Conservation (phyloP, 768 basidiomycete species). For the Sutorius australiensis region DNA sequence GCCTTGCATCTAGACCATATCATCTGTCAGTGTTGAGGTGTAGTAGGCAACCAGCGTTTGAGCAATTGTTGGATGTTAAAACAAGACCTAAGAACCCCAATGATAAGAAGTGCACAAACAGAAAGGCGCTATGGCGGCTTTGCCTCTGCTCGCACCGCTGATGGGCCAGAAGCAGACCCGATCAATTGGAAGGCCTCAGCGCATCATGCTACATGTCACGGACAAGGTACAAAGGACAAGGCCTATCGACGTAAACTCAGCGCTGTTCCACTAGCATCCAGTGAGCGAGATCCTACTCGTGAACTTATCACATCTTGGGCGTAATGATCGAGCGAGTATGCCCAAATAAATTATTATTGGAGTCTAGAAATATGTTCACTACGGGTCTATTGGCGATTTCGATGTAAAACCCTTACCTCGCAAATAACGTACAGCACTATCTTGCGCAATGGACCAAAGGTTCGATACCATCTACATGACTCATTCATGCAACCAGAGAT, state of each 20-base stretch:
- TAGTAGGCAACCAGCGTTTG: neutral
- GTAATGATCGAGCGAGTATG: neutral
- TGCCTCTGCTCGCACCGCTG: neutral
- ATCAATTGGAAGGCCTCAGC: neutral
- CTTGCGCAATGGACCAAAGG: conserved; percentile 19
- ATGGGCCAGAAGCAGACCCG: too few relatives aligned
- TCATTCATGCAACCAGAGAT: conserved; percentile 6
- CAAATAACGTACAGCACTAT: conserved; percentile 20
- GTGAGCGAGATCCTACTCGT: conserved; percentile 1
- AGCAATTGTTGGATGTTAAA: neutral
- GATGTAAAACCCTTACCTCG: conserved; percentile 14
- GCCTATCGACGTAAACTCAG: conserved; percentile 1
- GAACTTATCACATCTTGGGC: neutral
- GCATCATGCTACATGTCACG: neutral
- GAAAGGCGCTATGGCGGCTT: too few relatives aligned
- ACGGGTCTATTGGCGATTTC: neutral
- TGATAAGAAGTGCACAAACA: neutral
- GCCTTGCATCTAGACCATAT: neutral
- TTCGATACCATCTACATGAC: conserved; percentile 6
- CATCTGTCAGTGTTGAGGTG: neutral
- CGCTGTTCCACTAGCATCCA: neutral
- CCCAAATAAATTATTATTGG: conserved; percentile 9
- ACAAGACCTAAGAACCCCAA: neutral
- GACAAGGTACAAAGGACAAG: neutral
- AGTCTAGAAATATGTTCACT: conserved; percentile 10